Conservation (phyloP, 1,284 basidiomycete species). For the Meira miltonrushii region DNA sequence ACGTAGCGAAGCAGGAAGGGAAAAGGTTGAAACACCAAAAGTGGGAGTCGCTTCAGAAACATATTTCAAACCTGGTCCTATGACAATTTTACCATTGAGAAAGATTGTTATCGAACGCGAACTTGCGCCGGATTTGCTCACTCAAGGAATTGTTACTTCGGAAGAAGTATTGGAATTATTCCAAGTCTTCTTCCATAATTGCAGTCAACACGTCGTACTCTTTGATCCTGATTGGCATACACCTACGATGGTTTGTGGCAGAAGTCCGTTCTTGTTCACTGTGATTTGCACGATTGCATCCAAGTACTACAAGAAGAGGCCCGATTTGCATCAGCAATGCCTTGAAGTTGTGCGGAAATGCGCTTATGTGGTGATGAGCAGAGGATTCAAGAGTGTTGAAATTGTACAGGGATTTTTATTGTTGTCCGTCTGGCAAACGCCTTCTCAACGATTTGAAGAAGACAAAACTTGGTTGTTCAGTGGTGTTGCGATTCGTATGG, state of each 20-base stretch:
- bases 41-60: slow-evolving; percentile 80
- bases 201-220: slow-evolving; percentile 38
- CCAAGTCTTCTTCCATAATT: slow-evolving; percentile 69
- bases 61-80: slow-evolving; percentile 84
- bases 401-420: slow-evolving; percentile 55
- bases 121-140: slow-evolving; percentile 72
- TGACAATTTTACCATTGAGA: slow-evolving; percentile 58
- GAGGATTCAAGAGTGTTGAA: slow-evolving; percentile 89
- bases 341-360: slow-evolving; percentile 80
- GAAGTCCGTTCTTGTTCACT: slow-evolving; percentile 50
- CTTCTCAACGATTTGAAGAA: slow-evolving; percentile 70
- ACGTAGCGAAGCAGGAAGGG: background rate
- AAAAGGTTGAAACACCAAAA: slow-evolving; percentile 1
- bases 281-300: slow-evolving; percentile 83
- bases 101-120: slow-evolving; percentile 82
- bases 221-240: slow-evolving; percentile 52
- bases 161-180: slow-evolving; percentile 82
- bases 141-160: slow-evolving; percentile 71
- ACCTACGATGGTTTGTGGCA: slow-evolving; percentile 46
- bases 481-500: slow-evolving; percentile 68
- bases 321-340: slow-evolving; percentile 75
- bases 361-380: slow-evolving; percentile 62
- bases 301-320: slow-evolving; percentile 77
- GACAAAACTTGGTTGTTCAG: slow-evolving; percentile 77
- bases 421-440: slow-evolving; percentile 53